Conservation (phyloP, 208 protist species). For the Vickermania ingenoplastis region DNA sequence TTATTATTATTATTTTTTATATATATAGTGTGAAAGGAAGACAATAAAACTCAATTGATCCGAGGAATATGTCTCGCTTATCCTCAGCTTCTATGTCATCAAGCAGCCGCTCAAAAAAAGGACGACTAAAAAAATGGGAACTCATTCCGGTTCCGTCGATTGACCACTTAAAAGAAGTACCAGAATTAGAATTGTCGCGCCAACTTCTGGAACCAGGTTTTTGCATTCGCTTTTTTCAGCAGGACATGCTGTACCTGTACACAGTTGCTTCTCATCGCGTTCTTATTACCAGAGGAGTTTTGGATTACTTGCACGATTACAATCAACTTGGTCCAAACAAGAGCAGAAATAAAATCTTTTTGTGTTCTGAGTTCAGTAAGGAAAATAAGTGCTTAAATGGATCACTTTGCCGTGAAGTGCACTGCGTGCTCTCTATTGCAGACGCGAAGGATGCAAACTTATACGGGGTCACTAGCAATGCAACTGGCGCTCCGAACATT, state of each 20-base stretch:
- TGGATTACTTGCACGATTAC: constrained; percentile 76
- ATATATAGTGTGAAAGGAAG: no score
- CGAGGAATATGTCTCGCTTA: constrained; percentile 3
- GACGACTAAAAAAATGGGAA: constrained; percentile 49
- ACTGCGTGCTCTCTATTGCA: constrained; percentile 41
- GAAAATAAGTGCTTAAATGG: constrained; percentile 41
- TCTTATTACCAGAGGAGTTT: constrained; percentile 45
- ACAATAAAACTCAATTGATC: no score
- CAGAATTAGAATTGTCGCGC: constrained; percentile 21
- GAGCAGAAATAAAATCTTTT: constrained; percentile 55
- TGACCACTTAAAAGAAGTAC: constrained; percentile 34
- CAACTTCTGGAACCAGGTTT: constrained; percentile 39
- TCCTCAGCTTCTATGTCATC: not conserved
- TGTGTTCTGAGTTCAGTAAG: constrained; percentile 48
- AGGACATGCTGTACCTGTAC: constrained; percentile 67
- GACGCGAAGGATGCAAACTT: constrained; percentile 35
- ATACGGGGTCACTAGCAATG: constrained; percentile 61
- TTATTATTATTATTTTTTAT: no score
- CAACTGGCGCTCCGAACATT: constrained; percentile 42
- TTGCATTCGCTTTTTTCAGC: constrained; percentile 62
- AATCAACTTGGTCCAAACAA: constrained; percentile 72
- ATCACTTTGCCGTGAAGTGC: constrained; percentile 61
- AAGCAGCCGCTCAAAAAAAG: constrained; percentile 20
- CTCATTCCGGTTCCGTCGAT: constrained; percentile 38
- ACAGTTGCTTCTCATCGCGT: constrained; percentile 45